Percentiles rank a stretch among this genome's conserved stretches.
phyloP scores from a whole-genome alignment of 805 yeast genomes.

The Wickerhamiella qilinensis region DNA sequence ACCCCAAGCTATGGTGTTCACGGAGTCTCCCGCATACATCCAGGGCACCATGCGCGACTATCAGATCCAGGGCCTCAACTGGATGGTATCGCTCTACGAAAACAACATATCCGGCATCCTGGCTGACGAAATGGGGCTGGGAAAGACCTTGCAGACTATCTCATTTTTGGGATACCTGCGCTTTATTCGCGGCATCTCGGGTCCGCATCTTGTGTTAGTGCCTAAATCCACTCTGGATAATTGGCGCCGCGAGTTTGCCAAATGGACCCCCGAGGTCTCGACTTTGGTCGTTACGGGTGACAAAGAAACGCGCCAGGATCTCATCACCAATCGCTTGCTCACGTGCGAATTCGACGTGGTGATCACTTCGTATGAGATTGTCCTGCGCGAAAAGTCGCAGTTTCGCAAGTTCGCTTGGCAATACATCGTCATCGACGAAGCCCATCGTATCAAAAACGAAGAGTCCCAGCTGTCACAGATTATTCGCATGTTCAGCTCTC shows the following conservation, averaged over 20 bases:
- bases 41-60: constrained; percentile 72
- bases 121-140: constrained; percentile 98
- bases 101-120: constrained; percentile 80
- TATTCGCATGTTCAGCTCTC: constrained; percentile 73
- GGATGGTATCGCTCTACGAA: constrained; percentile 82
- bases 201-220: constrained; percentile 82
- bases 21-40: constrained; percentile 70
- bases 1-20: constrained; percentile 46
- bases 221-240: constrained; percentile 93
- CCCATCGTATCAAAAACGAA: constrained; percentile 92
- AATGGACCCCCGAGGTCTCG: constrained; percentile 92
- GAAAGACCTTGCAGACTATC: constrained; percentile 89
- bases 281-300: constrained; percentile 77
- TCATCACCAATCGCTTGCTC: constrained; percentile 44
- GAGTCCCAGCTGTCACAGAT: constrained; percentile 85
- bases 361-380: constrained; percentile 86
- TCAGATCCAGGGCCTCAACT: constrained; percentile 87
- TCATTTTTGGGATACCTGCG: constrained; percentile 81
- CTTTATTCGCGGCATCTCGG: constrained; percentile 59
- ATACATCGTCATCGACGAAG: constrained; percentile 87
- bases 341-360: constrained; percentile 76
- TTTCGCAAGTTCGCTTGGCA: constrained; percentile 82
- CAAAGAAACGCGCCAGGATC: constrained; percentile 55
- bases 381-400: constrained; percentile 69
- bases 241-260: constrained; percentile 88